Conservation (phyloP, 257 asterid genomes). For the Solanum piurae region DNA sequence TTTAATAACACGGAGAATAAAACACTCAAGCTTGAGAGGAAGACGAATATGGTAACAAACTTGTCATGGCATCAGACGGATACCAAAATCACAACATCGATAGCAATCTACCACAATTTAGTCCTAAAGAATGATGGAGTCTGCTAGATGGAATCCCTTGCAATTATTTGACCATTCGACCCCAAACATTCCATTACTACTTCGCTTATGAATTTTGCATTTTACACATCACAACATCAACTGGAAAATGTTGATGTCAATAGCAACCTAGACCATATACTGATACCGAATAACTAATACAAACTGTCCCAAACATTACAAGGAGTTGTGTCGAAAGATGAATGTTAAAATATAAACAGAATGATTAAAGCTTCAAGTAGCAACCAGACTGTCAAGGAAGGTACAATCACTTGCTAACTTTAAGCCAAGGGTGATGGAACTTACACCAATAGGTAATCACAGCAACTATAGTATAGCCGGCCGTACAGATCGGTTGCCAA, state of each 20-base stretch:
- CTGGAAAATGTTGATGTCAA: background rate
- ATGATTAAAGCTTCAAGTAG: background rate
- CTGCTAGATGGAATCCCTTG: background rate
- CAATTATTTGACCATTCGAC: background rate
- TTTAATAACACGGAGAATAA: background rate
- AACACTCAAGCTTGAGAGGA: background rate
- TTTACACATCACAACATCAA: background rate
- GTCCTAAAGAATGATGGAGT: background rate
- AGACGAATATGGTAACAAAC: background rate
- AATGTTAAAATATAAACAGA: background rate
- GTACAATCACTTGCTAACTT: background rate
- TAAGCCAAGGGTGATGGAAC: conserved; percentile 23
- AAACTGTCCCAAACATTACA: background rate
- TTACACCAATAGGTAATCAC: conserved; percentile 91
- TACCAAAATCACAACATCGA: background rate
- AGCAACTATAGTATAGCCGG: conserved; percentile 62
- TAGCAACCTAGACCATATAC: background rate
- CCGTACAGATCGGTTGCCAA: conserved; percentile 78
- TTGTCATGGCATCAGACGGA: background rate
- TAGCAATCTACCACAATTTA: background rate
- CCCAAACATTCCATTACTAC: background rate
- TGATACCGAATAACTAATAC: background rate
- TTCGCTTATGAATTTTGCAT: background rate
- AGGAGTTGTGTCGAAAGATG: background rate
- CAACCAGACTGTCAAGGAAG: background rate